Base-by-base conservation (phyloP, 768 basidiomycete genomes). In the Xanthoconium stramineum region DNA sequence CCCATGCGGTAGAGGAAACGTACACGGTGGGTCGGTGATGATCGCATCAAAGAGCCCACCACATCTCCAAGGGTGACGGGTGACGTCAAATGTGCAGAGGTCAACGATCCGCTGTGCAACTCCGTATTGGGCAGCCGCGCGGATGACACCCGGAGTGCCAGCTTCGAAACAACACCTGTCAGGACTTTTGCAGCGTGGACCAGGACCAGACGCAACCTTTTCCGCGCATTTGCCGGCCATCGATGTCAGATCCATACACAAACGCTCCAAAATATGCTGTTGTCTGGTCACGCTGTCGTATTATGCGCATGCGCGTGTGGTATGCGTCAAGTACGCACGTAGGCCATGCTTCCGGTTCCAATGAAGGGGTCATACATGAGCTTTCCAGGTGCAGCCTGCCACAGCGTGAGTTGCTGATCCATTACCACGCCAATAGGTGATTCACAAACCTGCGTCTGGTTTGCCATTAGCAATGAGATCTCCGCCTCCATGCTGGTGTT, bases 401-500 rank as follows among this genome's bases (percentile, higher is more conserved):
- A 51, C 15, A 28, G 30, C 17, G 46, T 10, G 52, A 19, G 14
- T n/a, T 3, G 38, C n/a, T 20, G 32, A 28, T 47, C 40, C 28
- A 24, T 40, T 24, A 15, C 38, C 20, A 14, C 24, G 33, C 38
- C 15, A 11, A 42, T 33, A 37, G 42, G 38, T 49, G n/a, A n/a
- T 77, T 47, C 59, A 90, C 24, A 24, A 2, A 24, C 94, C 72
- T 96, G 74, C 0, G 94, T 86, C 71, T 99, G 97, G 63, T 96
- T 96, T 10, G 95, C 93, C 95, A 98, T 98, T 29, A 98, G 72
- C 44, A 99, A 75, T 2, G 94, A 95, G 47, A 98, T 87, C 69
- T 98, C 94, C 0, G 96, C 85, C 62, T 97, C 95, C 97, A 99
- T 99, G 64, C 91, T 91, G 0, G 97, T 99, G 61, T 95, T 99